A percentile compares a stretch with the other conserved stretches of the same genome.
Evolutionary conservation across 164 flowering plant genomes (phyloP).

Genomic region (Santalum album): DNA sequence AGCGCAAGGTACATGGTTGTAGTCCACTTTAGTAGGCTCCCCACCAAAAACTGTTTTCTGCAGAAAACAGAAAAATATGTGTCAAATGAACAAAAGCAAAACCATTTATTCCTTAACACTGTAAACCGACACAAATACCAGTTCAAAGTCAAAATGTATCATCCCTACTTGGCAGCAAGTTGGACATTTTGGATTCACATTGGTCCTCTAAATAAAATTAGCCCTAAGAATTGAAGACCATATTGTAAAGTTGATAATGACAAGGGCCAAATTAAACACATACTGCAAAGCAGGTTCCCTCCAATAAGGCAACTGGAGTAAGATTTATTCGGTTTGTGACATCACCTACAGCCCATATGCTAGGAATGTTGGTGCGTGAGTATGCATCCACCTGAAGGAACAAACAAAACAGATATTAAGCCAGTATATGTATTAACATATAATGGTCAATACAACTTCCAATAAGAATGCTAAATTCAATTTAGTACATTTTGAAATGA

Average conservation of each 20-base stretch:
- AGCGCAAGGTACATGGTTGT: constrained; percentile 67
- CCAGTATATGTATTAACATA: too few species aligned
- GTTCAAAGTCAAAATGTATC: too few species aligned
- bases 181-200: too few species aligned
- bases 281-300: constrained; percentile 52
- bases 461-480: too few species aligned
- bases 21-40: constrained; percentile 62
- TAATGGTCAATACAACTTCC: too few species aligned
- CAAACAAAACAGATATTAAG: neutral
- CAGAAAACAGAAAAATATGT: constrained; percentile 10
- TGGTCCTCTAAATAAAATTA: too few species aligned
- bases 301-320: constrained; percentile 90
- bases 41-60: constrained; percentile 90
- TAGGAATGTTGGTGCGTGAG: constrained; percentile 74
- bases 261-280: constrained; percentile 4
- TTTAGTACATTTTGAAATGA: too few species aligned
- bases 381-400: constrained; percentile 72
- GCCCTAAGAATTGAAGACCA: too few species aligned
- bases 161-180: too few species aligned
- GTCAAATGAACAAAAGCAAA: neutral
- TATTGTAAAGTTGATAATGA: neutral
- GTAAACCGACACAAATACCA: too few species aligned
- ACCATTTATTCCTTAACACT: neutral
- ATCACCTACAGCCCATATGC: constrained; percentile 99
- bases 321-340: constrained; percentile 84